Conservation (phyloP, 2,329 filamentous ascomycete genomes). For the Macrophomina pseudophaseolina region DNA sequence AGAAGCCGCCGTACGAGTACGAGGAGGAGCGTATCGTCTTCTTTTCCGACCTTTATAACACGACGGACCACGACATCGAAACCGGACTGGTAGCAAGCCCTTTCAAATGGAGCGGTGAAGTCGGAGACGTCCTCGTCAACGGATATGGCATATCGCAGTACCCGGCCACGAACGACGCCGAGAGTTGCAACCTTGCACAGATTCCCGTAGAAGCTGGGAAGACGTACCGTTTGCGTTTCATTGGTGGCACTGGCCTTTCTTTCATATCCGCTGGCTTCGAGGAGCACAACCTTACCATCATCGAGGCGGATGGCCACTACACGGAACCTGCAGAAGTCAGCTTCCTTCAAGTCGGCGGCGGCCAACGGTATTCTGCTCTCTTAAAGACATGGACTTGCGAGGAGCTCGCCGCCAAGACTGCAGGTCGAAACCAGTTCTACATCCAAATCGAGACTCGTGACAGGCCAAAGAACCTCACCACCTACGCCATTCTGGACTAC, state of each 20-base stretch:
- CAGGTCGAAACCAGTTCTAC: constrained; percentile 46
- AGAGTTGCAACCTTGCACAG: constrained; percentile 53
- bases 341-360: constrained; percentile 61
- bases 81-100: constrained; percentile 55
- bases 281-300: constrained; percentile 62
- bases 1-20: constrained; percentile 60
- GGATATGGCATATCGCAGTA: constrained; percentile 53
- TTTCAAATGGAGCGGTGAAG: constrained; percentile 65
- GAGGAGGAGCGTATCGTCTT: constrained; percentile 65
- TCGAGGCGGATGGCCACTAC: constrained; percentile 63
- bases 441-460: constrained; percentile 59
- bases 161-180: constrained; percentile 36
- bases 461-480: constrained; percentile 51
- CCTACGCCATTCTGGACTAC: constrained; percentile 59
- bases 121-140: constrained; percentile 63
- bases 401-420: constrained; percentile 45
- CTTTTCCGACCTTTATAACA: constrained; percentile 63
- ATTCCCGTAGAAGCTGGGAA: constrained; percentile 65
- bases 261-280: constrained; percentile 58
- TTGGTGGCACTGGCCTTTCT: constrained; percentile 62
- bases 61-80: constrained; percentile 59
- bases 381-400: constrained; percentile 58
- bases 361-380: constrained; percentile 66
- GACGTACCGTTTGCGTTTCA: constrained; percentile 66
- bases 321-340: constrained; percentile 54